Percentiles rank a stretch among this genome's conserved stretches.
Conservation (phyloP, 192 early-diverging fungal species). For the Tieghemiomyces parasiticus region DNA sequence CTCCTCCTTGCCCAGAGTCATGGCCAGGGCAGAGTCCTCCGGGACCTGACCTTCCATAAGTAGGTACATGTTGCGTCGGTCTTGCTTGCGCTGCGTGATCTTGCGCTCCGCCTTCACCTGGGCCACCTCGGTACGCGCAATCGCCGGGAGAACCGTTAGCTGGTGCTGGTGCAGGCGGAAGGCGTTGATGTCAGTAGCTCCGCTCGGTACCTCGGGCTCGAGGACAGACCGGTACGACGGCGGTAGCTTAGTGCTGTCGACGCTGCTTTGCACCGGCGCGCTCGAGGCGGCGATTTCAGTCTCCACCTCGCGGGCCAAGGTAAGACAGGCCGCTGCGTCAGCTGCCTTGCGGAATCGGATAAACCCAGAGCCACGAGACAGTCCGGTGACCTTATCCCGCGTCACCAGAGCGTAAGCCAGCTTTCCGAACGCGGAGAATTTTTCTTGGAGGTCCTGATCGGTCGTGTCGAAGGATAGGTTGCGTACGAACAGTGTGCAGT, state of each 20-base stretch:
- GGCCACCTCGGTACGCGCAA: conserved; percentile 44
- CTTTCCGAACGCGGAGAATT: conserved; percentile 28
- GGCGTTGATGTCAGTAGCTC: conserved; percentile 20
- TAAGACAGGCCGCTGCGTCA: conserved; percentile 43
- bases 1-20: conserved; percentile 48
- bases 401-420: conserved; percentile 74
- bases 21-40: conserved; percentile 66
- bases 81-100: conserved; percentile 46
- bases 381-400: conserved; percentile 65
- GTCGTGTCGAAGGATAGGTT: conserved; percentile 87
- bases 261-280: too few species aligned
- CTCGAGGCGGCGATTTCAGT: conserved; percentile 20
- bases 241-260: too few species aligned
- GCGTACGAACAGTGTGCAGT: conserved; percentile 79
- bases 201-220: conserved; percentile 24
- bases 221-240: conserved; percentile 20
- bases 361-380: conserved; percentile 86
- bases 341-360: conserved; percentile 75
- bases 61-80: conserved; percentile 77
- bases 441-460: conserved; percentile 53
- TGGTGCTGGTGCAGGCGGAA: conserved; percentile 72
- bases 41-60: conserved; percentile 87
- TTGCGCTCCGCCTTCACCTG: conserved; percentile 43
- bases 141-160: conserved; percentile 63
- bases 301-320: conserved; percentile 24